phyloP scores from a whole-genome alignment of 169 alveolate species.

The Plasmodium blacklocki region DNA sequence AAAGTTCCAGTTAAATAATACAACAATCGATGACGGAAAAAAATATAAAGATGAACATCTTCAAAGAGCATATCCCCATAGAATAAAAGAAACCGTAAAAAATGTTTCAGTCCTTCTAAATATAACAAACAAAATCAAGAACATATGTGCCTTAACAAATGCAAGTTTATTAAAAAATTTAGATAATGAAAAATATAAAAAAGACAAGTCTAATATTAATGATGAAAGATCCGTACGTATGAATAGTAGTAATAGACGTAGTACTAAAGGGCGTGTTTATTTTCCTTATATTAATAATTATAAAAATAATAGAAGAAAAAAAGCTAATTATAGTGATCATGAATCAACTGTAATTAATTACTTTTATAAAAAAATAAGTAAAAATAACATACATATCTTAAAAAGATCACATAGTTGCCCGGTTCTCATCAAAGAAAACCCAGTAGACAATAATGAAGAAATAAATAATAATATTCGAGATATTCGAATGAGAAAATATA shows the following conservation, averaged over 20 bases:
- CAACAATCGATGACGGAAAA: no score
- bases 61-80: no score
- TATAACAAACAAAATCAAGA: slow-evolving; percentile 24
- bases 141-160: slow-evolving; percentile 36
- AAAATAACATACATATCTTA: slow-evolving; percentile 5
- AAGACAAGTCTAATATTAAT: not conserved
- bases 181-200: not conserved
- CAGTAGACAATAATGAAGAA: not conserved
- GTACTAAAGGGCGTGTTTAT: not conserved
- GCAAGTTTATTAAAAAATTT: slow-evolving; percentile 3
- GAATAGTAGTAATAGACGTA: not conserved
- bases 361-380: slow-evolving; percentile 56
- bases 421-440: not conserved
- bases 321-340: slow-evolving; percentile 59
- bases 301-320: slow-evolving; percentile 17
- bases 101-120: slow-evolving; percentile 21
- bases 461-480: not conserved
- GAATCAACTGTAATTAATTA: slow-evolving; percentile 61
- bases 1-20: no score
- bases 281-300: slow-evolving; percentile 7
- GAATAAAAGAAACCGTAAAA: not conserved
- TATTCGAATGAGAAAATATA: not conserved
- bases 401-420: slow-evolving; percentile 71
- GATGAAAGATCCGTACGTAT: not conserved
- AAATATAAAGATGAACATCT: no score